Base-by-base conservation (phyloP, 768 basidiomycete genomes). In the Trametes punicea region DNA sequence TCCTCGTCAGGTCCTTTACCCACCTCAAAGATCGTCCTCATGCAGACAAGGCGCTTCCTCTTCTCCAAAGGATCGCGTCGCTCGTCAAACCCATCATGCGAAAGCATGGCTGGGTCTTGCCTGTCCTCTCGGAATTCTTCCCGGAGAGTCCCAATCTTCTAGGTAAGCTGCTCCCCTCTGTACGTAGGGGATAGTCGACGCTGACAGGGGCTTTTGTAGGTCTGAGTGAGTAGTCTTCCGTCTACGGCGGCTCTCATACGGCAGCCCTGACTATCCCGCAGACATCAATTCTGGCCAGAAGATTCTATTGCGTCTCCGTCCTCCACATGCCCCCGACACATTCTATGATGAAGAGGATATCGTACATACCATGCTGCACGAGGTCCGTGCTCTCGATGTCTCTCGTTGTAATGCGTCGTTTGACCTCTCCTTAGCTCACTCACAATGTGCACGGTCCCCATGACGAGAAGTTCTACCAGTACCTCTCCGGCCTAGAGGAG, bases 61-160 rank as follows among this genome's bases (percentile, higher is more conserved):
- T 89, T 67, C 77, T 94, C 33, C 80, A 87, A 62, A 78, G 79
- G 59, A 77, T 90, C 27, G 85, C 87, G 0, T 84, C 85, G 1
- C 77, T 91, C 46, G 92, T 96, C 46, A 95, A 94, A 69, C 95
- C 95, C 6, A 93, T 98, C 61, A 97, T 97, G 94, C 77, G 85
- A 55, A 90, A 86, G 62, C 87, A 87, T 62, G 73, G 73, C 4
- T 98, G 94, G 94, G 76, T 79, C 25, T 75, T 93, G 25, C 87
- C 89, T 25, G 77, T 83, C 1, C 81, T 92, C n/a, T 74, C 84
- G n/a, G 90, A 96, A 70, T 93, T 95, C 77, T 92, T 89, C 63
- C 93, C 93, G 4, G 81, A 84, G 9, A 81, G 81, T 48, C 79
- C 84, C 0, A 83, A 77, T 66, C 74, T 96, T 18, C 72, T 93